A percentile compares a stretch with the other conserved stretches of the same genome.
phyloP scores from a whole-genome alignment of 2,329 filamentous ascomycete species.

The Diaporthe sp. region DNA sequence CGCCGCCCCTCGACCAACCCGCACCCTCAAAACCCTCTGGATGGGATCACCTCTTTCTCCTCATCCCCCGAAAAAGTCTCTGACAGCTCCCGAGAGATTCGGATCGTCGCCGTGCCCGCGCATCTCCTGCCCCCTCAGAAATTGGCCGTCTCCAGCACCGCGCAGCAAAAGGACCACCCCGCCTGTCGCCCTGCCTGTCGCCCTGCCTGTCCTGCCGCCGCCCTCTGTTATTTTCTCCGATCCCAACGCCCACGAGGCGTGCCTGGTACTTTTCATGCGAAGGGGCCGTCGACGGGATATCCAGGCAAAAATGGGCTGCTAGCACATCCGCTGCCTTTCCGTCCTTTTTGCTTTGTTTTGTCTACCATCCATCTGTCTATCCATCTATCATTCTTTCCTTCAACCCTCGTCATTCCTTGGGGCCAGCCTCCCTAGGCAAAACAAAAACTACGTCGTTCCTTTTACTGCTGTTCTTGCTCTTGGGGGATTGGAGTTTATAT shows the following conservation, averaged over 20 bases:
- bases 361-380: not conserved
- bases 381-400: constrained; percentile 5
- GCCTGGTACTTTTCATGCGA: constrained; percentile 5
- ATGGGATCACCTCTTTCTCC: constrained; percentile 19
- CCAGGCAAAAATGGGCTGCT: constrained; percentile 37
- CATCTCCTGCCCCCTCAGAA: constrained; percentile 24
- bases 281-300: constrained; percentile 15
- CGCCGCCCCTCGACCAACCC: constrained; percentile 13
- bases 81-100: constrained; percentile 37
- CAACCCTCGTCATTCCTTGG: constrained; percentile 34
- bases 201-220: constrained; percentile 4
- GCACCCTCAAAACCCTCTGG: not conserved
- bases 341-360: constrained; percentile 22
- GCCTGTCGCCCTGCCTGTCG: constrained; percentile 12
- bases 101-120: constrained; percentile 37
- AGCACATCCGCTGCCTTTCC: constrained; percentile 27
- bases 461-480: constrained; percentile 13
- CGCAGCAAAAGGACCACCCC: constrained; percentile 4
- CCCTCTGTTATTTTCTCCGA: constrained; percentile 13
- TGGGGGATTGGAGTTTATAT: not conserved
- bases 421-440: not conserved
- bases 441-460: not conserved
- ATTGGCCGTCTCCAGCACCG: constrained; percentile 12
- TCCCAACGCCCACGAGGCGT: constrained; percentile 12
- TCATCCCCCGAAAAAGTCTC: constrained; percentile 26